Conservation (phyloP, 768 basidiomycete species). For the Mrakia frigida region DNA sequence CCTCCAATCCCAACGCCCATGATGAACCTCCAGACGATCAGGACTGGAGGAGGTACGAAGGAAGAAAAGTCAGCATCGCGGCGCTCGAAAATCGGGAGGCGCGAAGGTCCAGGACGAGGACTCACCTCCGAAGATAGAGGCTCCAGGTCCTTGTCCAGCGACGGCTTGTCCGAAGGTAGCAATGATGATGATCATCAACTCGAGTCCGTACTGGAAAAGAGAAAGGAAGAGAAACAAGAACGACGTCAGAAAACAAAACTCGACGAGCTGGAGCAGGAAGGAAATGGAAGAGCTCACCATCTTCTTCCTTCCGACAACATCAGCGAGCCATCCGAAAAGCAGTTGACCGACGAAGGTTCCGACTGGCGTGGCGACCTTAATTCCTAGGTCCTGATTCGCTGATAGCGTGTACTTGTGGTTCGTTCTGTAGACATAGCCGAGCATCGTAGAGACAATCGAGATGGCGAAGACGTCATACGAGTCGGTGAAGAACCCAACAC, state of each 20-base stretch:
- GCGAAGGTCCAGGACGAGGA: background rate
- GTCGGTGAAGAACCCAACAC: constrained; percentile 5
- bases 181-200: constrained; percentile 75
- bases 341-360: constrained; percentile 72
- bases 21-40: constrained; percentile 69
- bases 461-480: constrained; percentile 77
- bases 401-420: constrained; percentile 44
- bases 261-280: background rate
- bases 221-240: background rate
- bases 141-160: constrained; percentile 60
- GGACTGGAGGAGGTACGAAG: constrained; percentile 40
- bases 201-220: constrained; percentile 51
- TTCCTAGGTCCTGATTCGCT: constrained; percentile 64
- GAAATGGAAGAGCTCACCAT: constrained; percentile 47
- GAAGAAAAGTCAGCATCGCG: background rate
- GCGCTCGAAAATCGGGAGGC: no score
- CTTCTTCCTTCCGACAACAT: constrained; percentile 66
- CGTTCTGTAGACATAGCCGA: constrained; percentile 70
- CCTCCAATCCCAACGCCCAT: constrained; percentile 52
- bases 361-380: constrained; percentile 57
- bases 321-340: constrained; percentile 74
- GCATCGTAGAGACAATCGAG: constrained; percentile 75
- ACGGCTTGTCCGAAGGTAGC: constrained; percentile 75
- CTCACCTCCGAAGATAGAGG: constrained; percentile 43
- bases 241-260: background rate